Evolutionary conservation across 345 rosid species (phyloP), one percentile per base, ranked within the genome.

Genomic region (Euclidium syriacum): DNA sequence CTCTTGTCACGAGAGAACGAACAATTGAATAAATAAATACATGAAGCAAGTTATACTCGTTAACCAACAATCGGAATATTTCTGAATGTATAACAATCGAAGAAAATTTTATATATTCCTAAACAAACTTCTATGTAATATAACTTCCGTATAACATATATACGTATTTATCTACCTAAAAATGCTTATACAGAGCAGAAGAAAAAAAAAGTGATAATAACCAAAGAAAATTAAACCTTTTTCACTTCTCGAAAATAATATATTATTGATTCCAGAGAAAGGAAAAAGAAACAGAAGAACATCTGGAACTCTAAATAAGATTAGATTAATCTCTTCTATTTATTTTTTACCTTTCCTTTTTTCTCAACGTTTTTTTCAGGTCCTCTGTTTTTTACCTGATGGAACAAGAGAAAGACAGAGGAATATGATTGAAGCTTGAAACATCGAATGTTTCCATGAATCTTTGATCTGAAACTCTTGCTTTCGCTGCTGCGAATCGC

Each of bases 401-500:
- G 23, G 75, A 81, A 72, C 83, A 81, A 44, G 96, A 85, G 86
- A 85, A 88, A 23, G 95, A 71, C 80, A 83, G 41, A 3, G 96
- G 90, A 52, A 78, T 52, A 64, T 85, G 86, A 78, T 67, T 86
- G 71, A 92, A 72, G 87, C 82, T 75, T 16, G 95, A 82, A 67
- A 83, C 79, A 67, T 92, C 95, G 64, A 92, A 92, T 68, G 79
- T 67, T 79, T 89, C 98, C 88, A 92, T 89, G 73, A 92, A 92
- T 81, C 91, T 82, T 80, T 89, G 95, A 79, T 89, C 98, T 19
- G 95, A 76, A 66, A 87, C 85, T 71, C 98, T 90, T 26, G 98
- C 94, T 79, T 92, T 92, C 0, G 91, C 91, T 15, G 94, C 98
- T 26, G 98, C 97, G 22, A 87, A 92, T 17, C 94, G 82, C 60